A percentile compares a stretch with the other conserved stretches of the same genome.
phyloP scores from a whole-genome alignment of 441 rosid species.

The Bruguiera hainesii region DNA sequence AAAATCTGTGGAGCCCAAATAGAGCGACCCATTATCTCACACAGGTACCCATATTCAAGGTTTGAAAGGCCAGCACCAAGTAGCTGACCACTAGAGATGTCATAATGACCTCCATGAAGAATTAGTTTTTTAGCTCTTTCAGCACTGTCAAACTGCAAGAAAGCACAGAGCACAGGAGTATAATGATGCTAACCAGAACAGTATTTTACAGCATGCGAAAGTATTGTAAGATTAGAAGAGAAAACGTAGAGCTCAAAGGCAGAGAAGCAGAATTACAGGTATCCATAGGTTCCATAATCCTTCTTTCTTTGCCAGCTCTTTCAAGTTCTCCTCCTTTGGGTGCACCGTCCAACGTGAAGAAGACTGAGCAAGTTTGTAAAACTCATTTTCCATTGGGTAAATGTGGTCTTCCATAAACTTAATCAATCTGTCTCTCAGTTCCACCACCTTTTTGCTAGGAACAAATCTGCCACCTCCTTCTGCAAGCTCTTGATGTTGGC shows the following conservation, averaged over 20 bases:
- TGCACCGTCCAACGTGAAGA: conserved; percentile 81
- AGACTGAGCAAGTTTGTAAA: conserved; percentile 74
- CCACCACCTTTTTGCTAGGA: conserved; percentile 62
- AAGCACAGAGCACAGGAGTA: conserved; percentile 18
- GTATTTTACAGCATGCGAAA: not conserved
- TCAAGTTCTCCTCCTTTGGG: conserved; percentile 89
- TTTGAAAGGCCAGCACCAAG: conserved; percentile 96
- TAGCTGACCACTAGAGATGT: conserved; percentile 34
- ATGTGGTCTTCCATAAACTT: conserved; percentile 90
- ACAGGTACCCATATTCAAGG: conserved; percentile 90
- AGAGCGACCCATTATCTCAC: conserved; percentile 98
- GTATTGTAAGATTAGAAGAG: not conserved
- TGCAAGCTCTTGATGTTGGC: conserved; percentile 34
- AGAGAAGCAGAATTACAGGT: conserved; percentile 54
- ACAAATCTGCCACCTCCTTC: conserved; percentile 59
- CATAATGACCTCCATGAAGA: conserved; percentile 33
- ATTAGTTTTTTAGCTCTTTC: conserved; percentile 72
- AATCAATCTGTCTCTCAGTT: conserved; percentile 61
- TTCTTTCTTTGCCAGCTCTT: conserved; percentile 83
- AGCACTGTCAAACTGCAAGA: conserved; percentile 82
- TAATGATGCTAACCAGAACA: conserved; percentile 6
- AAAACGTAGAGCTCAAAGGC: conserved; percentile 9
- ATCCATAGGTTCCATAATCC: conserved; percentile 92
- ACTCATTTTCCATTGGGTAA: conserved; percentile 81
- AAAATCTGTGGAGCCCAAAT: conserved; percentile 97